Evolutionary conservation across 2,329 filamentous ascomycete species (phyloP), one percentile per base, ranked within the genome.

Genomic region (Pseudogymnoascus sp.): DNA sequence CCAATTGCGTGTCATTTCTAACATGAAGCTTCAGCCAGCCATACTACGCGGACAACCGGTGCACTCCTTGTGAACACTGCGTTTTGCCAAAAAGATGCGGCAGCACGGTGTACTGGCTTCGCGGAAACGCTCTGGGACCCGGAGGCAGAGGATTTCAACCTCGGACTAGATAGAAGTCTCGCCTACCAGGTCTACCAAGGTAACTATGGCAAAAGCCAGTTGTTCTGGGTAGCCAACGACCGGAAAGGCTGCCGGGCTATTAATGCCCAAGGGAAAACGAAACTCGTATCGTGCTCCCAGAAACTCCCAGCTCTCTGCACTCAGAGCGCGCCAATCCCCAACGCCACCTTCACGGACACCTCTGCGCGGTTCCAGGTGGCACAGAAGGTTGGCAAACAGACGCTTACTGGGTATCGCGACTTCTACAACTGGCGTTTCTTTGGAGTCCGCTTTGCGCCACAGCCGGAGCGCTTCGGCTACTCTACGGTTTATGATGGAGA

Each of bases 281-380:
- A 68, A 28, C 66, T 72, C 12, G 65, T 70, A 11, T 69, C 73
- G 3, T 63, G 67, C 16, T 64, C 67, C 31, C 67, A 73, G 10
- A 50, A 67, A n/a, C 71, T 81, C 3, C 80, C 81, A 3, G 76
- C 80, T 2, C 72, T 83, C 10, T 83, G 81, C 69, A 81, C 79
- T 0, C 80, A 82, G 64, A 66, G 66, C n/a, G 68, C 68, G 77
- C 78, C 62, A 70, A 73, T 69, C 65, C 69, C 63, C 60, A 70
- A 63, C 70, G 72, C 67, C 61, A 69, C 64, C 64, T 72, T 28
- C 68, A 68, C 73, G 5, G 73, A 74, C n/a, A 72, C 68, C 10
- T 70, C 73, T 31, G 69, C 74, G 12, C 78, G 76, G 36, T 70
- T 75, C 62, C 67, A 67, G 40, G 66, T 81, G 21, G 71, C 73